phyloP scores from a whole-genome alignment of 768 basidiomycete species.

The Naganishia vaughanmartiniae region DNA sequence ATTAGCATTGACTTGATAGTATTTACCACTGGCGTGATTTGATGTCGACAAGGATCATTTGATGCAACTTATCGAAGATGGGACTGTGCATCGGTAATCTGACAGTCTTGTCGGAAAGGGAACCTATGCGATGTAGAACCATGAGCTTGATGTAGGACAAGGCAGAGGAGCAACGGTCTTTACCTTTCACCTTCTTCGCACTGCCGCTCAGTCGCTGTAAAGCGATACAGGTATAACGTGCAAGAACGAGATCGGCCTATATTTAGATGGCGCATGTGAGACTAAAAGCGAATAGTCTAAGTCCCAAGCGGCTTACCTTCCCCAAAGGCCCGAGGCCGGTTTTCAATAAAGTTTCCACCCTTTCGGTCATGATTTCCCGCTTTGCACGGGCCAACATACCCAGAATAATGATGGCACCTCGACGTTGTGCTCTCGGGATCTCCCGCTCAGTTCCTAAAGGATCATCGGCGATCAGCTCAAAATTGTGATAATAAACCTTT shows the following conservation, averaged over 20 bases:
- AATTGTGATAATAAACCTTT: neutral
- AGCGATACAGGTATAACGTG: slow-evolving; percentile 89
- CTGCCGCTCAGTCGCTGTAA: slow-evolving; percentile 88
- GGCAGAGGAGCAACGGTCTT: slow-evolving; percentile 20
- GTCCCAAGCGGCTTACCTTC: slow-evolving; percentile 60
- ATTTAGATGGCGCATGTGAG: neutral
- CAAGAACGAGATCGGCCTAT: slow-evolving; percentile 81
- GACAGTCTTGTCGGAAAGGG: slow-evolving; percentile 77
- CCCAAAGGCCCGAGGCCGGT: slow-evolving; percentile 81
- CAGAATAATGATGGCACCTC: slow-evolving; percentile 92
- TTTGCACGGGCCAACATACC: slow-evolving; percentile 92
- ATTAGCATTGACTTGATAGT: neutral
- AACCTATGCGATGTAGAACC: slow-evolving; percentile 58
- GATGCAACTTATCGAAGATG: slow-evolving; percentile 78
- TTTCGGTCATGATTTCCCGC: slow-evolving; percentile 71
- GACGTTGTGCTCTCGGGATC: slow-evolving; percentile 78
- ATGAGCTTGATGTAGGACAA: slow-evolving; percentile 16
- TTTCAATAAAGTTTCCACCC: slow-evolving; percentile 77
- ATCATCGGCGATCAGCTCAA: neutral
- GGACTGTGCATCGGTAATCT: slow-evolving; percentile 82
- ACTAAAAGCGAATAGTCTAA: neutral
- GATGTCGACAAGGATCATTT: slow-evolving; percentile 74
- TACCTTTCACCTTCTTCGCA: slow-evolving; percentile 95
- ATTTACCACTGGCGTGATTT: slow-evolving; percentile 77
- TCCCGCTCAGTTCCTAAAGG: slow-evolving; percentile 62